phyloP scores from a whole-genome alignment of 768 basidiomycete species.

The Exidia glandulosa region DNA sequence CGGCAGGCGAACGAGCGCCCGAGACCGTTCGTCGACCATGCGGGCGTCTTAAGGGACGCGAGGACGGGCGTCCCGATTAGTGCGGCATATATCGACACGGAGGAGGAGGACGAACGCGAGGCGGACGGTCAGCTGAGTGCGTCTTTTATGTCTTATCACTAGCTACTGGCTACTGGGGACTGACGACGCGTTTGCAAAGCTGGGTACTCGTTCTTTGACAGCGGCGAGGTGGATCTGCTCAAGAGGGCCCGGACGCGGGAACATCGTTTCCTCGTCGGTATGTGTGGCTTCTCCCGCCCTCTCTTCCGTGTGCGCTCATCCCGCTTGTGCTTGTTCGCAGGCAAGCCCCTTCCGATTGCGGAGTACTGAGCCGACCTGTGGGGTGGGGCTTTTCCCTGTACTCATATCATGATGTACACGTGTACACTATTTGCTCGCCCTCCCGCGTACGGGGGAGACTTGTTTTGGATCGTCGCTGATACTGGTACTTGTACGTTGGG shows the following conservation, averaged over 20 bases:
- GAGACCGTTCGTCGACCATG: slow-evolving; percentile 72
- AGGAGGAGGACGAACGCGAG: slow-evolving; percentile 18
- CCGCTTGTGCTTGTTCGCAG: not conserved
- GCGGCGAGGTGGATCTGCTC: slow-evolving; percentile 20
- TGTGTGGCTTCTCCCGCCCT: not conserved
- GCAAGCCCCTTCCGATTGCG: slow-evolving; percentile 7
- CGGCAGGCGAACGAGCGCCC: slow-evolving; percentile 74
- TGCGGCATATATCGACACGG: slow-evolving; percentile 27
- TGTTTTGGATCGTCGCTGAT: too few species aligned
- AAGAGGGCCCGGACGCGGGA: not conserved
- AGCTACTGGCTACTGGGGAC: not conserved
- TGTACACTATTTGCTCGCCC: too few species aligned
- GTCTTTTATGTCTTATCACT: too few species aligned
- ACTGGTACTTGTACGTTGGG: too few species aligned
- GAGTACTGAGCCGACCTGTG: slow-evolving; percentile 4
- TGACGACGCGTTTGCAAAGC: slow-evolving; percentile 25
- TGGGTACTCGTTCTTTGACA: slow-evolving; percentile 81
- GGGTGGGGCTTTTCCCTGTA: too few species aligned
- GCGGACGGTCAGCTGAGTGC: slow-evolving; percentile 46
- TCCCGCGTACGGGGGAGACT: not conserved
- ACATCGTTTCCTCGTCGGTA: not conserved
- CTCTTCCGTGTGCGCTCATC: not conserved
- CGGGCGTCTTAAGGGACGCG: slow-evolving; percentile 60
- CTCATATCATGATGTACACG: too few species aligned
- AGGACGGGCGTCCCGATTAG: slow-evolving; percentile 66